Evolutionary conservation across 352 stramenopile genomes (phyloP), one percentile per base, ranked within the genome.

Genomic region (Phytophthora nicotianae): DNA sequence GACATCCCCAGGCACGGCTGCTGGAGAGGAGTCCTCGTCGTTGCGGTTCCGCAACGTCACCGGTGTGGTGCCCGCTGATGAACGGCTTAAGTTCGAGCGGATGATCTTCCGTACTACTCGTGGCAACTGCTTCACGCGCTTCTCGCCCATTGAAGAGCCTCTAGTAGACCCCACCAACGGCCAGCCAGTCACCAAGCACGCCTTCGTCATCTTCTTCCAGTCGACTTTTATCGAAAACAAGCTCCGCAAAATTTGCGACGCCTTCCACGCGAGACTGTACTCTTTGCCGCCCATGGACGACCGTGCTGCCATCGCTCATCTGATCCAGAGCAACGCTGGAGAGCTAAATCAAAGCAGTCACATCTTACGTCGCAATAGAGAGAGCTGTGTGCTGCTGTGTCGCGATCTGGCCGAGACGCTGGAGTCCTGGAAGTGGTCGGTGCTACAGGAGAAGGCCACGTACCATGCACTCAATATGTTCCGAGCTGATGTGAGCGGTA

Each of bases 391-490:
- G 74, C 74, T 93, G 37, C 72, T 99, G 4, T 98, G 96, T 50
- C 88, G 93, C 48, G 92, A 98, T 60, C 68, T 99, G 29, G 90
- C 95, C 0, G 83, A 97, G 67, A 90, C 97, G 57, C 86, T 98
- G 21, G 91, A 98, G 70, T 84, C 84, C n/a, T 99, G 97, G 97
- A 97, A 97, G 52, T 99, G 96, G 97, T 97, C 93, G 35, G 93
- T 99, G 21, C 74, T 99, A 9, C 86, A 97, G 50, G 97, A 99
- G 75, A 99, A 99, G 80, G 83, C 90, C 17, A 97, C 97, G 41
- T 99, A 99, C 74, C 96, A 99, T 79, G 97, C 95, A 29, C 88
- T 99, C 14, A 99, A 99, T 77, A 97, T 98, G 81, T 99, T 99
- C 79, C 96, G 96, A 59, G 81, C 89, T n/a, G 97, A 99, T 65